phyloP scores from a whole-genome alignment of 805 yeast genomes.

The Ogataea parapolymorpha region DNA sequence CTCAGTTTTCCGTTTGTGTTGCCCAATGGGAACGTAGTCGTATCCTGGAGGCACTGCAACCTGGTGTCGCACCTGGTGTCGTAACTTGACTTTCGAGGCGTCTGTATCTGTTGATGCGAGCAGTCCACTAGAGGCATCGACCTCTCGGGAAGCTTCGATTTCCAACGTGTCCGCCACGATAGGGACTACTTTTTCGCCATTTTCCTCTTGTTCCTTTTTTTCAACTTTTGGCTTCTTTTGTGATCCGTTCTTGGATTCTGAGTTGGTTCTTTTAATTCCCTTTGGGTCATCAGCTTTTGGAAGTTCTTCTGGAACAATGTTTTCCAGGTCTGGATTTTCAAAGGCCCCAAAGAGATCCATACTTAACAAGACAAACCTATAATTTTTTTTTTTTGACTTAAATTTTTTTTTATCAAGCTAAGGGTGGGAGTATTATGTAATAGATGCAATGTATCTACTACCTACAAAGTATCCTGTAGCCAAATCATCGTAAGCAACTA shows the following conservation, averaged over 20 bases:
- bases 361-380: neutral
- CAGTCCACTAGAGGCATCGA: slow-evolving; percentile 75
- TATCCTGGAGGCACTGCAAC: slow-evolving; percentile 94
- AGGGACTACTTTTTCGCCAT: slow-evolving; percentile 42
- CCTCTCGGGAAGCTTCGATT: slow-evolving; percentile 86
- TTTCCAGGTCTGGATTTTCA: slow-evolving; percentile 46
- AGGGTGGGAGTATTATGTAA: too few relatives aligned
- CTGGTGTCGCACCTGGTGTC: slow-evolving; percentile 95
- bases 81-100: slow-evolving; percentile 51
- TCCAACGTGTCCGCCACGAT: slow-evolving; percentile 85
- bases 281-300: slow-evolving; percentile 9
- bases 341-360: slow-evolving; percentile 60
- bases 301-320: slow-evolving; percentile 3
- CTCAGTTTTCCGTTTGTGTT: slow-evolving; percentile 71
- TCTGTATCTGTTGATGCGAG: slow-evolving; percentile 36
- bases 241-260: slow-evolving; percentile 17
- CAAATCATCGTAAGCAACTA: too few relatives aligned
- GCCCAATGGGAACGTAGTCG: slow-evolving; percentile 82
- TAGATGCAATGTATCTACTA: too few relatives aligned
- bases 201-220: slow-evolving; percentile 30
- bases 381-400: neutral
- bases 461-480: too few relatives aligned
- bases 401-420: neutral
- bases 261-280: slow-evolving; percentile 8
- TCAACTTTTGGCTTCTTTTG: slow-evolving; percentile 28